Base-by-base conservation (phyloP, 192 early-diverging fungal species). In the Podila epigama region DNA sequence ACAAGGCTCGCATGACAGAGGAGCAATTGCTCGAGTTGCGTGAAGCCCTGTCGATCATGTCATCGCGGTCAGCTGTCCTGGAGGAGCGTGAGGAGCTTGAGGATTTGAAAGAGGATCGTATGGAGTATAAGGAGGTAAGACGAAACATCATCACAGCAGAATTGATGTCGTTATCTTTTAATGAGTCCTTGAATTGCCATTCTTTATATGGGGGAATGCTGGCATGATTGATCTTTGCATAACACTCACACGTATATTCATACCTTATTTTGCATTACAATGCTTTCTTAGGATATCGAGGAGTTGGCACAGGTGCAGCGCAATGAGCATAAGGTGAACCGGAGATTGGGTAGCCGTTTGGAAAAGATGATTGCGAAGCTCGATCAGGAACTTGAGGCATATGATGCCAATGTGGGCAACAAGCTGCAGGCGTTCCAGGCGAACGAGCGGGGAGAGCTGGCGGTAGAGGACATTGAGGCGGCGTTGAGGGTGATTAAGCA, bases 331-430 rank as follows among this genome's bases (percentile, higher is more conserved):
- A 89, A 90, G 54, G 81, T 85, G 4, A 81, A 86, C 8, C 68
- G 81, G 40, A 80, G 86, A 29, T 81, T 95, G 62, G 86, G 89
- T 12, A 79, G 81, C 41, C 88, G 87, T 25, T 83, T 95, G 9
- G 91, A 94, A 72, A 93, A 92, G 82, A 93, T 95, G 92, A 86
- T 95, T 60, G 65, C 72, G 51, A 87, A 86, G 61, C 84, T 95
- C 28, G 92, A 93, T 61, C 81, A 82, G 48, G 93, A 95, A 63
- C 59, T 94, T 15, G 69, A 85, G 48, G 86, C 89, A 36, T 84
- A 86, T 57, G 90, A 92, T 62, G 69, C 71, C 1, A 89, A 89
- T 65, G 84, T 90, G 57, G 90, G 90, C 13, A 84, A 82, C 44
- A 88, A 80, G 55, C 81, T 93, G 44, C 88, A 90, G 64, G 70